Evolutionary conservation across 2,329 filamentous ascomycete genomes (phyloP).

Genomic region (Westerdykella aurantiaca): DNA sequence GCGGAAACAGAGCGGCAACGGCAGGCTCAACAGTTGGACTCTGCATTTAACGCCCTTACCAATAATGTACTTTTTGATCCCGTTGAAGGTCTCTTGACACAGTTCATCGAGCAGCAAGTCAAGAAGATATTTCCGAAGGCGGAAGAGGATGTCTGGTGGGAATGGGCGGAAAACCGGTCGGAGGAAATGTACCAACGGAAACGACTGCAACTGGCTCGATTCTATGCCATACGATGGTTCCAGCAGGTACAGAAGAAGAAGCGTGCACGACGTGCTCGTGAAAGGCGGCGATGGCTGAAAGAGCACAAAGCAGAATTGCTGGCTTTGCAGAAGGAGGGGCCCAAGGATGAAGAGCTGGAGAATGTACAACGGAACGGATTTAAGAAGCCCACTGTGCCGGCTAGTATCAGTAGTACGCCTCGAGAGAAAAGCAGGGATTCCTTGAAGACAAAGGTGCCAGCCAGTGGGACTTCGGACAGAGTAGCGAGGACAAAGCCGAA

Average conservation of each 20-base stretch:
- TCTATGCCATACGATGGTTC: constrained; percentile 16
- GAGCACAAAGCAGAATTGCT: constrained; percentile 10
- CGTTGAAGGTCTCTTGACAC: constrained; percentile 39
- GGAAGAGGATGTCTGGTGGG: constrained; percentile 28
- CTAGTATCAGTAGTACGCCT: constrained; percentile 11
- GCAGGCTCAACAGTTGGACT: constrained; percentile 2
- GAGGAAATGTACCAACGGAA: constrained; percentile 15
- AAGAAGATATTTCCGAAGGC: constrained; percentile 30
- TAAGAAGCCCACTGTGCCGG: constrained; percentile 11
- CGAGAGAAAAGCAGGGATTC: too few relatives aligned
- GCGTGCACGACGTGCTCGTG: constrained; percentile 13
- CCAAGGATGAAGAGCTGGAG: not conserved
- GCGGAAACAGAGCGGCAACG: not conserved
- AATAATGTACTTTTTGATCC: constrained; percentile 34
- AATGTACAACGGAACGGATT: constrained; percentile 4
- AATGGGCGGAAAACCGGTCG: constrained; percentile 27
- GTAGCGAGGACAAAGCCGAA: not conserved
- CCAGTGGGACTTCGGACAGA: too few relatives aligned
- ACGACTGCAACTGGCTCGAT: constrained; percentile 14
- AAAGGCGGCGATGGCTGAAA: constrained; percentile 21
- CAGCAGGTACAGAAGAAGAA: constrained; percentile 22
- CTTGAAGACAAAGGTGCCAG: too few relatives aligned
- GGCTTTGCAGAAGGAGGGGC: not conserved
- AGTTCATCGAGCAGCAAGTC: constrained; percentile 41
- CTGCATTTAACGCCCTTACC: constrained; percentile 32